A percentile compares a stretch with the other conserved stretches of the same genome.
Conservation (phyloP, 2,329 filamentous ascomycete genomes). For the Seiridium cupressi region DNA sequence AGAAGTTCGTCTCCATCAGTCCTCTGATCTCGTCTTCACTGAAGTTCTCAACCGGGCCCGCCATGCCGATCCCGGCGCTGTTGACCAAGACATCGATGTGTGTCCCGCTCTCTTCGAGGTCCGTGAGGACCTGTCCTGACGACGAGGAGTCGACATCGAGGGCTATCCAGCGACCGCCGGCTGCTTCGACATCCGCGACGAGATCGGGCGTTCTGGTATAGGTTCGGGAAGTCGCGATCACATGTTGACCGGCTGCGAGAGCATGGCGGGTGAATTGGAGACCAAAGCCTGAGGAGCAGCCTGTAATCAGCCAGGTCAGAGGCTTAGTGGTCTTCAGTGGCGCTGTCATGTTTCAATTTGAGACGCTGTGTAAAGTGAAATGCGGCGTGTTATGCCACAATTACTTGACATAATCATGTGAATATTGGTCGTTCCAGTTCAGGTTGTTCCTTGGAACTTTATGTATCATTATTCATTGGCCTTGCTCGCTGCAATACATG, state of each 20-base stretch:
- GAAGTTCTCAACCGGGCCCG: constrained; percentile 29
- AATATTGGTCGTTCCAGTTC: neutral
- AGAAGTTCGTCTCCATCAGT: constrained; percentile 36
- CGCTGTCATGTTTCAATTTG: neutral
- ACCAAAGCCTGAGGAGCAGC: constrained; percentile 37
- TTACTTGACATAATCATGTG: neutral
- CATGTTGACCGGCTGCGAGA: constrained; percentile 32
- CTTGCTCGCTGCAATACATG: too few species aligned
- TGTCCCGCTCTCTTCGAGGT: constrained; percentile 23
- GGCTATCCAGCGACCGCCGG: constrained; percentile 30
- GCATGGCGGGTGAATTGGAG: constrained; percentile 27
- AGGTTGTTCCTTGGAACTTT: too few species aligned
- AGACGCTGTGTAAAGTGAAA: neutral
- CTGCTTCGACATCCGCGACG: constrained; percentile 27
- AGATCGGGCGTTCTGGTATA: constrained; percentile 21
- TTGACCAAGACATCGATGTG: constrained; percentile 40
- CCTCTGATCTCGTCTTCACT: constrained; percentile 30
- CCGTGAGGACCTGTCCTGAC: constrained; percentile 22
- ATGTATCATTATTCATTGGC: too few species aligned
- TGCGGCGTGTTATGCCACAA: too few species aligned
- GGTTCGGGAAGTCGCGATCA: constrained; percentile 37
- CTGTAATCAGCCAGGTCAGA: constrained; percentile 34
- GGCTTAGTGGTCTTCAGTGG: neutral
- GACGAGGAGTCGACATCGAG: constrained; percentile 29
- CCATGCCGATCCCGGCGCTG: constrained; percentile 34